phyloP scores from a whole-genome alignment of 192 early-diverging fungal species.

The Spinellus fusiger region DNA sequence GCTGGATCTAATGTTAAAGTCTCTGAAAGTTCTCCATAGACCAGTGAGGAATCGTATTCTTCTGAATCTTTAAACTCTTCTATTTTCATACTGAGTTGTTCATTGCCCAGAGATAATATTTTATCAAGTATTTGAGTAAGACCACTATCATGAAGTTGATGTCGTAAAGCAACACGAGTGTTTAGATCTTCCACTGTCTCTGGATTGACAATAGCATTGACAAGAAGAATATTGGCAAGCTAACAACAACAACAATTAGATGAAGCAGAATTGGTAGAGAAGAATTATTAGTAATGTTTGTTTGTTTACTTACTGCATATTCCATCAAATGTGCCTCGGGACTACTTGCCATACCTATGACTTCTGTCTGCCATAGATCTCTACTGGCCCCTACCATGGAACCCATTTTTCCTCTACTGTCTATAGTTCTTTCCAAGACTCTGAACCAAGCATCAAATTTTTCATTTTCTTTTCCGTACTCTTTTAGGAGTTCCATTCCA shows the following conservation, averaged over 20 bases:
- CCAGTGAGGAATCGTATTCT: constrained; percentile 22
- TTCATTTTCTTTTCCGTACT: constrained; percentile 32
- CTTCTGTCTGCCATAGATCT: constrained; percentile 56
- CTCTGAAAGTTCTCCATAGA: constrained; percentile 30
- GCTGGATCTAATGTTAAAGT: constrained; percentile 39
- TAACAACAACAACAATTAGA: constrained; percentile 11
- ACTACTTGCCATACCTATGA: constrained; percentile 34
- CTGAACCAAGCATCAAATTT: constrained; percentile 62
- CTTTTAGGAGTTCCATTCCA: constrained; percentile 64
- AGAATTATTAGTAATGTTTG: not conserved
- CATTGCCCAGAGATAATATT: constrained; percentile 16
- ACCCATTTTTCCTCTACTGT: constrained; percentile 71
- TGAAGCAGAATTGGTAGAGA: not conserved
- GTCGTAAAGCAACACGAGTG: constrained; percentile 58
- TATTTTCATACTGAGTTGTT: constrained; percentile 23
- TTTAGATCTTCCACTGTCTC: constrained; percentile 58
- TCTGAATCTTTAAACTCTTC: constrained; percentile 18
- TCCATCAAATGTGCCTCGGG: constrained; percentile 61
- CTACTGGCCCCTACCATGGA: constrained; percentile 68
- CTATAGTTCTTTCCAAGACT: constrained; percentile 59
- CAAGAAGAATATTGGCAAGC: constrained; percentile 65
- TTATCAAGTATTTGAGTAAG: constrained; percentile 19
- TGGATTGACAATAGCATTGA: constrained; percentile 67
- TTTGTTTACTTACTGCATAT: constrained; percentile 40
- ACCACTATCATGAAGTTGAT: constrained; percentile 62